Evolutionary conservation across 176 grass and related monocot genomes (phyloP).

Genomic region (Carex parvula): DNA sequence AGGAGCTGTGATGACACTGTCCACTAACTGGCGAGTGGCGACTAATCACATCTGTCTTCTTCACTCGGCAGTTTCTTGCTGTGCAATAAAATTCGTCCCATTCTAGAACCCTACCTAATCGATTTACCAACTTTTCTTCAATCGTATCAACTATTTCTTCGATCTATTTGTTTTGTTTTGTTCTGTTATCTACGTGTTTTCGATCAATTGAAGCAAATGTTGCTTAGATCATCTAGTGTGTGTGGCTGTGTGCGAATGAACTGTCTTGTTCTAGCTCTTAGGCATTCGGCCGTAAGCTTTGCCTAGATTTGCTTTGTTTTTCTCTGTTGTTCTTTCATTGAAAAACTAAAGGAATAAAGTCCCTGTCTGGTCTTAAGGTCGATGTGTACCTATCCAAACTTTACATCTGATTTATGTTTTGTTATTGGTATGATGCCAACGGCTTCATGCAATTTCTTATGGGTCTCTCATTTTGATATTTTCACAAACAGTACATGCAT

Average conservation of each 20-base stretch:
- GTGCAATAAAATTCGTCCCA: background rate
- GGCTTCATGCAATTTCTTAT: background rate
- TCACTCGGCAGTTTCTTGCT: background rate
- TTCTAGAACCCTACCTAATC: background rate
- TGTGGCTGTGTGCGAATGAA: background rate
- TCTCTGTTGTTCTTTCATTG: background rate
- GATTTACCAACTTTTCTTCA: background rate
- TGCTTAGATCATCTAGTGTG: background rate
- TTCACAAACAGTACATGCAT: background rate
- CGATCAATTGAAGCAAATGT: background rate
- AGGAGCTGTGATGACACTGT: background rate
- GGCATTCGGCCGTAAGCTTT: background rate
- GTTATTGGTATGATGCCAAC: background rate
- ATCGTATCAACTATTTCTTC: conserved; percentile 7
- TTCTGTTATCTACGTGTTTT: background rate
- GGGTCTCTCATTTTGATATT: background rate
- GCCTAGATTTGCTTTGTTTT: background rate
- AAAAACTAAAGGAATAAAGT: background rate
- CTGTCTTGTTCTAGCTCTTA: conserved; percentile 1
- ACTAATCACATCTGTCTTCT: background rate
- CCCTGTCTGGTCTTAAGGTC: background rate
- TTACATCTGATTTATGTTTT: background rate
- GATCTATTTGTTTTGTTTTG: background rate
- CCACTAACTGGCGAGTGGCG: background rate
- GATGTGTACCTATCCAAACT: background rate